Base-by-base conservation (phyloP, 1,139 yeast species). In the Geotrichum candidum region DNA sequence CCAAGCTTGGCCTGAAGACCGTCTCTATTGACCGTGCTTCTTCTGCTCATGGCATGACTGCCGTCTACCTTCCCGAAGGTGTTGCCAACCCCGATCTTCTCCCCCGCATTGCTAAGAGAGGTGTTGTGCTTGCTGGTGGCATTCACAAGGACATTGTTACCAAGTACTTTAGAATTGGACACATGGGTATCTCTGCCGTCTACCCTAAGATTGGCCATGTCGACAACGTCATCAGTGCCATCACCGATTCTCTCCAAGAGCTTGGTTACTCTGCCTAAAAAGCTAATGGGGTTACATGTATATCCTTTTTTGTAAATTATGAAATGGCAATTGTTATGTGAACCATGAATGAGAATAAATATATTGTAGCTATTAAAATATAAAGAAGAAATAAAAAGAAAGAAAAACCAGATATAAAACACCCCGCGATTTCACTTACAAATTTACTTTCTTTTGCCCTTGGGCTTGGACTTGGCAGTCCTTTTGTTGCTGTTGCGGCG, bases 91-190 rank as follows among this genome's bases (percentile, higher is more conserved):
- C 86, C 22, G 86, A 85, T 59, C 80, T 90, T 62, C 75, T 84
- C 61, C 74, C 81, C 48, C 77, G 79, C 65, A 77, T 90, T 70
- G 84, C 86, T 65, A 75, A 80, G 62, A 83, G 84, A 70, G 96
- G 92, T n/a, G 84, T 88, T 71, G 85, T 87, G 41, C 83, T 92
- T 61, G 97, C 97, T 56, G 96, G 96, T 60, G 97, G 97, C 65
- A 87, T 92, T 68, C 95, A 89, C 78, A 87, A 85, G 76, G 90
- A 85, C 29, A 84, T 90, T 70, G 87, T 85, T 57, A 83, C 89
- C 64, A 86, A 88, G 74, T 91, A 91, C 78, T 90, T 92, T 79
- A 85, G 98, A 77, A 86, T 92, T 64, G 98, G 98, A 35, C 98
- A 92, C 77, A 92, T 92, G 98, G 97, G 97, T 67, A 84, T 83